phyloP scores from a whole-genome alignment of 768 basidiomycete species.

The Panus rudis region DNA sequence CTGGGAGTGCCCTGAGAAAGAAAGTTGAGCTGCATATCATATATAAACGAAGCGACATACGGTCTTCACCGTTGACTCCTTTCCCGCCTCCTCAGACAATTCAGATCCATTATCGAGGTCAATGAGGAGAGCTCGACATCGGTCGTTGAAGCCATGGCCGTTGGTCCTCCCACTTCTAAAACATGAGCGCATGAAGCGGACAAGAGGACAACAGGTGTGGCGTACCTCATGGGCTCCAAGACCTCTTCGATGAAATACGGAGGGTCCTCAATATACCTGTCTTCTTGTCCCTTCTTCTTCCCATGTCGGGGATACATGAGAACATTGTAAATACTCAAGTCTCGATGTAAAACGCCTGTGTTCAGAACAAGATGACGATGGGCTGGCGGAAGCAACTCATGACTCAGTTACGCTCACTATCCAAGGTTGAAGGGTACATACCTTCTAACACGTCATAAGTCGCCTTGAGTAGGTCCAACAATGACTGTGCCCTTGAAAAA shows the following conservation, averaged over 20 bases:
- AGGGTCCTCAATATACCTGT: background rate
- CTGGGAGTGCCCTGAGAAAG: background rate
- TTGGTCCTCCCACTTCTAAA: no score
- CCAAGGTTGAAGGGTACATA: no score
- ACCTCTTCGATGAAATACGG: conserved; percentile 7
- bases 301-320: conserved; percentile 10
- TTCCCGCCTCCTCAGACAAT: background rate
- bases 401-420: no score
- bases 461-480: conserved; percentile 11
- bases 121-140: conserved; percentile 3
- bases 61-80: background rate
- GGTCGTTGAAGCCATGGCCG: no score
- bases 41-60: background rate
- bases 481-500: background rate
- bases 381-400: no score
- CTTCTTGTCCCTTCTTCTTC: background rate
- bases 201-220: no score
- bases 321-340: conserved; percentile 10
- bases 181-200: no score
- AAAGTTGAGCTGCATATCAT: background rate
- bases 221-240: no score
- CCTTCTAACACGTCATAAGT: conserved; percentile 9
- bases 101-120: conserved; percentile 6
- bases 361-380: conserved; percentile 3
- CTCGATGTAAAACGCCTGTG: conserved; percentile 7